Evolutionary conservation across 1,284 basidiomycete species (phyloP).

Genomic region (Melampsora americana): DNA sequence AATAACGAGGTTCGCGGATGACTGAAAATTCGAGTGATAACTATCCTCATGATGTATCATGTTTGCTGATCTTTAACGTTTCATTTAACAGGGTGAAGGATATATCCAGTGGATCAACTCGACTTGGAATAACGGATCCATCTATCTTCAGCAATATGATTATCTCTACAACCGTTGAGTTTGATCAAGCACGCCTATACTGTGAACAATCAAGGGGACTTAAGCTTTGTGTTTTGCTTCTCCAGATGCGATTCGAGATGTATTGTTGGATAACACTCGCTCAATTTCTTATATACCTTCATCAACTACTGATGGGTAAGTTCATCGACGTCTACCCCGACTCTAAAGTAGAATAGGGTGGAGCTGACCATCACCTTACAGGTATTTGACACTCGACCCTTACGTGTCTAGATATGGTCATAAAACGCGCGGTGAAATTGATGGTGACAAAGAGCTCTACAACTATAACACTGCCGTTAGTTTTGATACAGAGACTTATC

Average conservation of each 20-base stretch:
- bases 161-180: conserved; percentile 56
- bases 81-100: conserved; percentile 29
- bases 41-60: too few species aligned
- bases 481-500: conserved; percentile 63
- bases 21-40: neutral
- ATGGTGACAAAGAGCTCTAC: conserved; percentile 64
- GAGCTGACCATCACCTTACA: conserved; percentile 46
- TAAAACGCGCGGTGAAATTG: conserved; percentile 60
- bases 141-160: conserved; percentile 57
- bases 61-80: neutral
- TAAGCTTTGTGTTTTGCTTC: conserved; percentile 60
- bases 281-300: conserved; percentile 66
- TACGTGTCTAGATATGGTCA: conserved; percentile 62
- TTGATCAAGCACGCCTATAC: conserved; percentile 52
- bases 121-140: conserved; percentile 33
- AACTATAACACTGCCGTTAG: conserved; percentile 62
- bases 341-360: conserved; percentile 47
- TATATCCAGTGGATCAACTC: conserved; percentile 20
- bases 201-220: conserved; percentile 58
- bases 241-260: conserved; percentile 61
- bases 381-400: conserved; percentile 62
- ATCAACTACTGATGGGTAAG: conserved; percentile 59
- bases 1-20: conserved; percentile 59
- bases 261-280: conserved; percentile 60
- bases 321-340: conserved; percentile 34